Evolutionary conservation across 2,329 filamentous ascomycete genomes (phyloP), one percentile per base, ranked within the genome.

Genomic region (Claviceps digitariae): DNA sequence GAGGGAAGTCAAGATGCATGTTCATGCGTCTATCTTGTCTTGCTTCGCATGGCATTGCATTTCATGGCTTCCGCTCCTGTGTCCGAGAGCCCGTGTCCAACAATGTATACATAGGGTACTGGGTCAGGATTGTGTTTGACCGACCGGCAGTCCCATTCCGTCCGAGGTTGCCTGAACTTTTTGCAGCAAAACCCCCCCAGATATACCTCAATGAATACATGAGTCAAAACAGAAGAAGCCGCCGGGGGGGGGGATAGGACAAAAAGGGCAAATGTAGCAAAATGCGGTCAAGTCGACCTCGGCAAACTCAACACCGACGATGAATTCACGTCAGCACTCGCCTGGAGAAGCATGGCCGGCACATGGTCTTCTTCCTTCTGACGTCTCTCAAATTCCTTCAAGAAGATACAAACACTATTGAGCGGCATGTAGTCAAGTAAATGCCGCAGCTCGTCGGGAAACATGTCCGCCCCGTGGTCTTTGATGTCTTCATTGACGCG

Each of bases 401-500:
- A 41, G 29, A 58, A 58, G 7, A 55, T 51, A 31, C 56, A 54
- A 4, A 58, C 57, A 46, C 47, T 58, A 31, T 55, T 55, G 25
- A 58, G 50, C 17, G 57, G 57, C 55, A 58, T 25, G 48, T 58
- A 58, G 13, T 58, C 57, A 36, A 58, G 55, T 51, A 58, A 34
- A 27, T 52, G 54, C 25, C 55, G 55, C 25, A 58, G 54, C n/a
- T 58, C 54, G 41, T 57, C 45, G 21, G 66, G 66, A 50, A 65
- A 67, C 15, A 67, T 56, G 10, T 62, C 50, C 13, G 65, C 66
- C 1, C 58, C 58, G 20, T 66, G 53, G 57, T 69, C 63, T 50
- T 60, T 65, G 55, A 69, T 64, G 50, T 69, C 67, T 53, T 69
- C 66, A 57, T 66, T 63, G 20, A 64, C 58, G 4, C 63, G 64